A percentile compares a stretch with the other conserved stretches of the same genome.
phyloP scores from a whole-genome alignment of 2,329 filamentous ascomycete genomes.

The Talaromyces sp. region DNA sequence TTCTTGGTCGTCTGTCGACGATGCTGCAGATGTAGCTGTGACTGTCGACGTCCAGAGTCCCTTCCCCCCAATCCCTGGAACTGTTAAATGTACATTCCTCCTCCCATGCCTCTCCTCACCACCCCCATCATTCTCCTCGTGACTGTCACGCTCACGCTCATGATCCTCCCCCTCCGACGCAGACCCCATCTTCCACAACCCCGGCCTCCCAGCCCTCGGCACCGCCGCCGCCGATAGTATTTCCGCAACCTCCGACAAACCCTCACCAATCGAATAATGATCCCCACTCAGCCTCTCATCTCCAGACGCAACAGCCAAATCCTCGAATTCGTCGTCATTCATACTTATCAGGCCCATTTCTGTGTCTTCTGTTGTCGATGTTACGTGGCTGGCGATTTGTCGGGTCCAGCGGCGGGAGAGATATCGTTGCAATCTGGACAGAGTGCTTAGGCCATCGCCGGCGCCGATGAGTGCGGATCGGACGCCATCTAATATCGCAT shows the following conservation, averaged over 20 bases:
- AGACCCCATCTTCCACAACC: not conserved
- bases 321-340: conserved; percentile 14
- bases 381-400: conserved; percentile 27
- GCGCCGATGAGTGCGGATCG: not conserved
- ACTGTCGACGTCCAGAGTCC: not conserved
- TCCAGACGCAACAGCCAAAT: not conserved
- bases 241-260: conserved; percentile 25
- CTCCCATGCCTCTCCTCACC: not conserved
- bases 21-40: not conserved
- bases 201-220: conserved; percentile 18
- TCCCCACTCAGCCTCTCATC: conserved; percentile 20
- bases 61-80: conserved; percentile 4
- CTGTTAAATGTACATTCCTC: conserved; percentile 13
- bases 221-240: conserved; percentile 23
- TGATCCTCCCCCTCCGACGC: not conserved
- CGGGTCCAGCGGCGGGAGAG: conserved; percentile 45
- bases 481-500: not conserved
- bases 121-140: not conserved
- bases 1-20: not conserved
- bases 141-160: not conserved
- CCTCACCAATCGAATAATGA: conserved; percentile 24
- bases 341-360: conserved; percentile 16
- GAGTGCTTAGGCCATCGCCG: conserved; percentile 41
- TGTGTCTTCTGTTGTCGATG: conserved; percentile 9
- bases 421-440: conserved; percentile 40